These are phyloP conservation scores for Aspergillus novoparasiticus DNA, from an alignment of 2,329 filamentous ascomycete species.

Conservation along the genomic window DNA sequence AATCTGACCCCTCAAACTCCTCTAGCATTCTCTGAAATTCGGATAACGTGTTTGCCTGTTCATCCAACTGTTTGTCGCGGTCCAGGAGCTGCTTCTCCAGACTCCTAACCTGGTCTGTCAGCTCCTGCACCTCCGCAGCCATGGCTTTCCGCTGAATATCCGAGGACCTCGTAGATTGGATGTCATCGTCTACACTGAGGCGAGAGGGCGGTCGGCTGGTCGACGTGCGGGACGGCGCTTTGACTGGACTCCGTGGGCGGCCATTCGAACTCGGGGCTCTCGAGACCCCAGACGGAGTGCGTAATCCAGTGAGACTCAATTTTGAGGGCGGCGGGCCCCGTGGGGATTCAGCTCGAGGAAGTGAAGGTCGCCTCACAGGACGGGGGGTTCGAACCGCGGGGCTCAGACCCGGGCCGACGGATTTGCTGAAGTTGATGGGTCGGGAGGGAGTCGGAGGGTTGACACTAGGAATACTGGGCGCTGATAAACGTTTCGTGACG, in stretches of 20 bases:
- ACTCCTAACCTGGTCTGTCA: slow-evolving; percentile 73
- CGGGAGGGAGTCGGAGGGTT: slow-evolving; percentile 71
- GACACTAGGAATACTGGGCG: slow-evolving; percentile 39
- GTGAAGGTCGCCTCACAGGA: slow-evolving; percentile 64
- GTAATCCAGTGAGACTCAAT: slow-evolving; percentile 56
- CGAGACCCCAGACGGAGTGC: slow-evolving; percentile 55
- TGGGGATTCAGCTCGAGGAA: slow-evolving; percentile 88
- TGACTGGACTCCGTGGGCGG: slow-evolving; percentile 48
- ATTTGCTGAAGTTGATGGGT: slow-evolving; percentile 83
- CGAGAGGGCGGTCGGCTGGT: slow-evolving; percentile 43
- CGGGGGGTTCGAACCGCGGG: slow-evolving; percentile 44
- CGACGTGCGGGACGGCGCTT: slow-evolving; percentile 38
- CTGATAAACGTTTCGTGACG: slow-evolving; percentile 60
- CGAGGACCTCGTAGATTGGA: slow-evolving; percentile 34
- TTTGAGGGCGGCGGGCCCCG: slow-evolving; percentile 61
- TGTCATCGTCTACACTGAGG: slow-evolving; percentile 41
- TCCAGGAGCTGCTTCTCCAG: slow-evolving; percentile 77
- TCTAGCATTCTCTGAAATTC: slow-evolving; percentile 89
- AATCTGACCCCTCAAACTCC: slow-evolving; percentile 81
- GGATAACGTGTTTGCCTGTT: slow-evolving; percentile 76
- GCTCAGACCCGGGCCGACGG: slow-evolving; percentile 77
- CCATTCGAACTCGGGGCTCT: slow-evolving; percentile 40
- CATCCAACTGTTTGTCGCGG: slow-evolving; percentile 82
- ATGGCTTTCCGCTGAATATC: slow-evolving; percentile 31
- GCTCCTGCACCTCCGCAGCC: slow-evolving; percentile 33